phyloP scores from a whole-genome alignment of 805 yeast genomes.

The Saccharomycopsis fibuligera region DNA sequence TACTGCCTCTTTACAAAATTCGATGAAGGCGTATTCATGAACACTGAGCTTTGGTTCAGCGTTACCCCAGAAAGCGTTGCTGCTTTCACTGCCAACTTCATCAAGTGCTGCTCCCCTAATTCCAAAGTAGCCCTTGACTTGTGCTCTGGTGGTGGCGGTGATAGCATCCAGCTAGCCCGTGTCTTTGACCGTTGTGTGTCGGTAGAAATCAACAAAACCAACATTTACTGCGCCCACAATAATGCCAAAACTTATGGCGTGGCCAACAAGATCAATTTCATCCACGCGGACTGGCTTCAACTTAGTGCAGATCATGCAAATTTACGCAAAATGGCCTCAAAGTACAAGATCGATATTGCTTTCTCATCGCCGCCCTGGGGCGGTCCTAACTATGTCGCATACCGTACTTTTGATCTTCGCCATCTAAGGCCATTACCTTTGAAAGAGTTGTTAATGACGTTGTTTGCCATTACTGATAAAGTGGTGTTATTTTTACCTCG shows the following conservation, averaged over 20 bases:
- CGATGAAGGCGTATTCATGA: slow-evolving; percentile 64
- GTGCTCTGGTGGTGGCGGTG: slow-evolving; percentile 88
- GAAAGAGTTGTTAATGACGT: slow-evolving; percentile 36
- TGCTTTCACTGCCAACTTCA: slow-evolving; percentile 46
- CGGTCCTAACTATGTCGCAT: slow-evolving; percentile 53
- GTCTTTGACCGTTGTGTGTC: slow-evolving; percentile 52
- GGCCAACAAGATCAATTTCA: slow-evolving; percentile 41
- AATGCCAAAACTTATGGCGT: slow-evolving; percentile 64
- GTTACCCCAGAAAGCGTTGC: slow-evolving; percentile 83
- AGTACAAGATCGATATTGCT: slow-evolving; percentile 37
- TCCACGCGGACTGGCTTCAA: slow-evolving; percentile 41
- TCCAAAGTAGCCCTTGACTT: slow-evolving; percentile 45
- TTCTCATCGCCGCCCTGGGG: slow-evolving; percentile 92
- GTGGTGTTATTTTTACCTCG: slow-evolving; percentile 61
- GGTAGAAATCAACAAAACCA: slow-evolving; percentile 52
- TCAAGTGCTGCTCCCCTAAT: slow-evolving; percentile 45
- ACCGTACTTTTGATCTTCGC: slow-evolving; percentile 41
- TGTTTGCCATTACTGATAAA: slow-evolving; percentile 37
- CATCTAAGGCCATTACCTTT: slow-evolving; percentile 44
- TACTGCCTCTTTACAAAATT: slow-evolving; percentile 52
- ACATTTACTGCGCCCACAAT: slow-evolving; percentile 58
- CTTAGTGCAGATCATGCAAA: slow-evolving; percentile 5
- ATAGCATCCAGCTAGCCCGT: slow-evolving; percentile 67
- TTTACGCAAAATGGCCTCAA: slow-evolving; percentile 14
- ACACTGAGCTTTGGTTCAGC: slow-evolving; percentile 75